These are phyloP conservation scores for Naegleria fowleri DNA, from an alignment of 208 protist species.

Conservation along the genomic window DNA sequence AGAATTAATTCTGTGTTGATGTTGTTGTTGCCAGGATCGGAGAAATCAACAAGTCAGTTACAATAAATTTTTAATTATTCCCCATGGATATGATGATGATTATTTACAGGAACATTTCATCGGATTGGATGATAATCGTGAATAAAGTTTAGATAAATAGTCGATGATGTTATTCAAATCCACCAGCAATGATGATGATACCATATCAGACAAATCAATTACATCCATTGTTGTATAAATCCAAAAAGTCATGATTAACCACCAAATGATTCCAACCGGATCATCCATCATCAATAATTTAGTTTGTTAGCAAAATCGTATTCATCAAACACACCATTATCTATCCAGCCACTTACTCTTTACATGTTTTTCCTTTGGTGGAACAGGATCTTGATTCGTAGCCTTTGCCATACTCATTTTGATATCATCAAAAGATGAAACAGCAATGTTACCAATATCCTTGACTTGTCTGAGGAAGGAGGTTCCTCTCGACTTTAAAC, in stretches of 20 bases:
- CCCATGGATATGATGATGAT: no score
- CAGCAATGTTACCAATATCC: neutral
- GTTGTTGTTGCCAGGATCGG: neutral
- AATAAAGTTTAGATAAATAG: no score
- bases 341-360: neutral
- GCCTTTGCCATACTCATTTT: neutral
- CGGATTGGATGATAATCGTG: no score
- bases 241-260: neutral
- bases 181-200: neutral
- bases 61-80: no score
- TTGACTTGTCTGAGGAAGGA: neutral
- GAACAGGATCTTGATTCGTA: conserved; percentile 8
- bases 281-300: no score
- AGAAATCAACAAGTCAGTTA: no score
- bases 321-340: neutral
- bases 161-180: neutral
- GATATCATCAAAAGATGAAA: conserved; percentile 2
- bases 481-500: neutral
- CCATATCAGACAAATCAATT: neutral
- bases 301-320: no score
- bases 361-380: conserved; percentile 28
- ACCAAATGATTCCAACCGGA: no score
- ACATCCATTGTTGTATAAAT: neutral
- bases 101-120: no score
- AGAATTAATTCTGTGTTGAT: conserved; percentile 16